Base-by-base conservation (phyloP, 192 early-diverging fungal genomes). In the Coemansia sp. region DNA sequence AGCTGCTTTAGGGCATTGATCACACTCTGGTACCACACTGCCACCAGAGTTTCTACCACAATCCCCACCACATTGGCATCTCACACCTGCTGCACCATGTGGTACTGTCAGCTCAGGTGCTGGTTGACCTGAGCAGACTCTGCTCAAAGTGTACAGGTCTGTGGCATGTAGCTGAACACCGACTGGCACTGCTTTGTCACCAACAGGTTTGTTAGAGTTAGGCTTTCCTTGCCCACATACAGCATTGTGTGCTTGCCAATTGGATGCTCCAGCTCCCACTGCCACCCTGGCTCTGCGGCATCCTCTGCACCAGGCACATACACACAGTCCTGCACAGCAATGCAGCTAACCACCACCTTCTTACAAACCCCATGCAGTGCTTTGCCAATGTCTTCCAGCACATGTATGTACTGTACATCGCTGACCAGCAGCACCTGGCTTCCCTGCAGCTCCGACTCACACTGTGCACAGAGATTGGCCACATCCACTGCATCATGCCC, bases 1-100 rank as follows among this genome's bases (percentile, higher is more conserved):
- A 96, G 65, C 21, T 79, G 69, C 77, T 98, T 94, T 24, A 98
- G 64, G 40, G 86, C 74, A 25, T 89, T 77, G 4, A 98, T 88
- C 37, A 96, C 88, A n/a, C 76, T 81, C 70, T 93, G 79, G 66
- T 96, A 98, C 14, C 88, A 88, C 1, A 88, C 90, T 86, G 94
- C 93, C 34, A 93, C 97, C 18, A 97, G 76, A 0, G 97, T 98
- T 25, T 96, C 97, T 21, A 96, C 90, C 15, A 98, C 95, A 26
- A 99, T 94, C 5, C 54, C 54, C 14, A 56, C 17, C 3, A 56
- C 28, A 6, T 28, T 18, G 2, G 58, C 58, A 76, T 98, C 95
- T 62, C 87, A 87, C 14, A 93, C 96, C 57, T 89, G 90, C 75
- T 97, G 94, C 24, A 98, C 86, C 81, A 92, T 85, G 50, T 87